Conservation (phyloP, 1,139 yeast genomes). For the Yamadazyma taylorii region DNA sequence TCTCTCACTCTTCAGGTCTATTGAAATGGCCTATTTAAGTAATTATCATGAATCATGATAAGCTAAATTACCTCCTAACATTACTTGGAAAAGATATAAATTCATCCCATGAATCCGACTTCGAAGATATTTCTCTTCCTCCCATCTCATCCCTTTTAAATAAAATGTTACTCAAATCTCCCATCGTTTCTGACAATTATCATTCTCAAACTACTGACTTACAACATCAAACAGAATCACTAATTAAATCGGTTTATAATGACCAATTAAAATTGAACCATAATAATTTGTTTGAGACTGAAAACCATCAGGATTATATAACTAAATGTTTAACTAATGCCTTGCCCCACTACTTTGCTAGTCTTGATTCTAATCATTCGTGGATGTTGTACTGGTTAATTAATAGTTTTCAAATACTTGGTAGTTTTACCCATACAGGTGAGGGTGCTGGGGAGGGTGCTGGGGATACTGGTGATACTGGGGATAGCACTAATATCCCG, state of each 20-base stretch:
- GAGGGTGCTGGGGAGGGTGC: too few species aligned
- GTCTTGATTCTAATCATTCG: conserved; percentile 82
- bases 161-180: conserved; percentile 16
- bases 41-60: conserved; percentile 14
- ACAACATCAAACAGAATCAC: conserved; percentile 42
- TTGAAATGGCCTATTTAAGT: conserved; percentile 14
- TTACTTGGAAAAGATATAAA: conserved; percentile 17
- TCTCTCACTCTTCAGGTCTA: conserved; percentile 9
- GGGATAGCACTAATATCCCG: too few species aligned
- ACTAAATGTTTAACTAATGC: conserved; percentile 13
- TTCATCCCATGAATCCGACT: conserved; percentile 9
- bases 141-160: conserved; percentile 13
- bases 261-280: conserved; percentile 15
- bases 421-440: too few species aligned
- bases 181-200: conserved; percentile 18
- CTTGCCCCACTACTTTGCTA: conserved; percentile 49
- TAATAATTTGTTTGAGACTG: conserved; percentile 16
- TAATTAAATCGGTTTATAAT: conserved; percentile 30
- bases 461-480: too few species aligned
- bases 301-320: conserved; percentile 20
- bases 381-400: conserved; percentile 89
- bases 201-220: conserved; percentile 35
- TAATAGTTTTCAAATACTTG: conserved; percentile 51
- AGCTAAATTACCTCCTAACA: conserved; percentile 18
- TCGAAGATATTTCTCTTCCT: conserved; percentile 18